Base-by-base conservation (phyloP, 2,329 filamentous ascomycete species). In the Fusarium brachygibbosum region DNA sequence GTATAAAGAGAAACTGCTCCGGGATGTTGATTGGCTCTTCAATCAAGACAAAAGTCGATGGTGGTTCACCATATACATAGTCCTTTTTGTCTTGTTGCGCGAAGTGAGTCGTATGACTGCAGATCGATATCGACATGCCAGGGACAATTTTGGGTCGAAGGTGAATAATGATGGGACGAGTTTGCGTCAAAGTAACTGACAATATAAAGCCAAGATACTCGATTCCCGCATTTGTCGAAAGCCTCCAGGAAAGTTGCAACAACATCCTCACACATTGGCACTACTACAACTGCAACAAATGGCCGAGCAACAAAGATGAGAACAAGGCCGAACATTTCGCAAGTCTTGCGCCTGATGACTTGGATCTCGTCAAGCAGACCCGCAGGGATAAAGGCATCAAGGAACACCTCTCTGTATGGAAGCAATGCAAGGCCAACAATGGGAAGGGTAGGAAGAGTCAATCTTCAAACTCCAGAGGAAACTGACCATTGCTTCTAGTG, bases 211-310 rank as follows among this genome's bases (percentile, higher is more conserved):
- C 62, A n/a, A 76, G 75, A 13, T 82, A 82, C 56, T 76, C 82
- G 1, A 77, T 84, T 10, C 77, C 78, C 0, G 17, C 41, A 2
- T 83, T 82, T 55, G 80, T 85, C 17, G 78, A 82, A 35, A 74
- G 80, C 8, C 75, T 86, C 3, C 84, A 86, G 17, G 75, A 80
- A 14, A 79, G 83, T 6, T 83, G 81, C 29, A 84, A 82, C 50
- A 81, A 81, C 52, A 75, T 86, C 29, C 80, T 87, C 2, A 75
- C 77, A 13, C 78, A 85, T 54, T 87, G 85, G 85, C 82, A 85
- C 49, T 86, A 86, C 68, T 86, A 81, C 73, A 83, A 82, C 58
- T 79, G 78, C 32, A 69, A 77, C 25, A 23, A 52, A 8, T 76
- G 74, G 74, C 74, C 77, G 3, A 25, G 57, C 9, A 49, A 49